phyloP scores from a whole-genome alignment of 345 rosid genomes.

The Aegle marmelos region DNA sequence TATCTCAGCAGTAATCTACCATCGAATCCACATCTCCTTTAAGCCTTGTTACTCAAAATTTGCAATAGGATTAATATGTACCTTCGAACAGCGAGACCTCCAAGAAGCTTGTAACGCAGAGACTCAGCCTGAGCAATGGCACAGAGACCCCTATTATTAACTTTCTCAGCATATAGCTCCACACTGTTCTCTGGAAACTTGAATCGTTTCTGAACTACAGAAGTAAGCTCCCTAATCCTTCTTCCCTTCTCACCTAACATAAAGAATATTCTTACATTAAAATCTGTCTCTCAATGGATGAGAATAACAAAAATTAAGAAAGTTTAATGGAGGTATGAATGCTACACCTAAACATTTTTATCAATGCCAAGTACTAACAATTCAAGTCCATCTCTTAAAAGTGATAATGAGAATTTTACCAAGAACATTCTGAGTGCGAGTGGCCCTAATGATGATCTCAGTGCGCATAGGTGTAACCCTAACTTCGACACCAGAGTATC shows the following conservation, averaged over 20 bases:
- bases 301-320: no score
- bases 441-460: conserved; percentile 87
- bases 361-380: no score
- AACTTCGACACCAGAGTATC: conserved; percentile 89
- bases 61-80: not conserved
- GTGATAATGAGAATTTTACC: conserved; percentile 33
- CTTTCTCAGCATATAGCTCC: conserved; percentile 85
- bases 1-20: not conserved
- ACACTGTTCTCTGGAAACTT: conserved; percentile 72
- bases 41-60: not conserved
- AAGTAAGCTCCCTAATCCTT: conserved; percentile 81
- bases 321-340: no score
- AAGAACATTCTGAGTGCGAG: conserved; percentile 87
- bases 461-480: conserved; percentile 89
- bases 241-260: conserved; percentile 76
- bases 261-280: not conserved
- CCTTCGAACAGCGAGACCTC: conserved; percentile 93
- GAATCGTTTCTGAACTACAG: conserved; percentile 71
- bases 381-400: no score
- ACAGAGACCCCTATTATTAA: conserved; percentile 74
- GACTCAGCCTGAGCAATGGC: conserved; percentile 96
- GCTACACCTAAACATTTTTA: no score
- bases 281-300: no score
- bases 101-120: conserved; percentile 84
- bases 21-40: not conserved